Percentiles rank a stretch among this genome's conserved stretches.
Conservation (phyloP, 2,329 filamentous ascomycete genomes). For the Rosellinia necatrix region DNA sequence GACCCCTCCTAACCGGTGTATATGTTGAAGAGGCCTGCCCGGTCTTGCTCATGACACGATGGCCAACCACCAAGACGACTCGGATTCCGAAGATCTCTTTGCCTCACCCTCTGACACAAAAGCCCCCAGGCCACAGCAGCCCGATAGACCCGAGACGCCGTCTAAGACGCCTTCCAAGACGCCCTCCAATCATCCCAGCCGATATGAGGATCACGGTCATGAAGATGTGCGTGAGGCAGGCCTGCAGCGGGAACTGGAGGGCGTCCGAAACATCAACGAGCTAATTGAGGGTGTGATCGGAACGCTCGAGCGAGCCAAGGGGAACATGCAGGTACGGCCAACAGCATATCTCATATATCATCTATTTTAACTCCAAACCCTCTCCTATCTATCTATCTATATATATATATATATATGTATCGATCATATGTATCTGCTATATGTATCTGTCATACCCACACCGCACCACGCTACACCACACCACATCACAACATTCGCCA, state of each 20-base stretch:
- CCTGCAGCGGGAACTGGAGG: constrained; percentile 78
- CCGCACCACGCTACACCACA: too few relatives aligned
- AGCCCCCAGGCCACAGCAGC: constrained; percentile 35
- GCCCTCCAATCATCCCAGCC: constrained; percentile 49
- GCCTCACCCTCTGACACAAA: constrained; percentile 47
- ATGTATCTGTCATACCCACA: too few relatives aligned
- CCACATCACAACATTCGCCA: background rate
- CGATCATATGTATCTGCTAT: too few relatives aligned
- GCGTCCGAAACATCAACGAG: constrained; percentile 83
- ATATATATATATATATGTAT: too few relatives aligned
- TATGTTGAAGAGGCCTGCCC: background rate
- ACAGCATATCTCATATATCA: background rate
- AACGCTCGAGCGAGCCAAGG: constrained; percentile 72
- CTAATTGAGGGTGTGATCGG: constrained; percentile 80
- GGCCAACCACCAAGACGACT: constrained; percentile 52
- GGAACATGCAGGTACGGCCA: constrained; percentile 73
- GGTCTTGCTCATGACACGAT: constrained; percentile 39
- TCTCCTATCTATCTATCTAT: too few relatives aligned
- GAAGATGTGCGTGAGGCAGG: constrained; percentile 73
- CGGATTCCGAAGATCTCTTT: constrained; percentile 55
- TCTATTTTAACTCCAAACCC: background rate
- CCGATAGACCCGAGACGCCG: constrained; percentile 54
- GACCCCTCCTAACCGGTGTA: constrained; percentile 3
- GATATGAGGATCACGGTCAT: constrained; percentile 49
- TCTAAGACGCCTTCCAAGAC: constrained; percentile 58